Evolutionary conservation across 371 early-diverging fungal species (phyloP), one percentile per base, ranked within the genome.

Genomic region (Umbelopsis sp.): DNA sequence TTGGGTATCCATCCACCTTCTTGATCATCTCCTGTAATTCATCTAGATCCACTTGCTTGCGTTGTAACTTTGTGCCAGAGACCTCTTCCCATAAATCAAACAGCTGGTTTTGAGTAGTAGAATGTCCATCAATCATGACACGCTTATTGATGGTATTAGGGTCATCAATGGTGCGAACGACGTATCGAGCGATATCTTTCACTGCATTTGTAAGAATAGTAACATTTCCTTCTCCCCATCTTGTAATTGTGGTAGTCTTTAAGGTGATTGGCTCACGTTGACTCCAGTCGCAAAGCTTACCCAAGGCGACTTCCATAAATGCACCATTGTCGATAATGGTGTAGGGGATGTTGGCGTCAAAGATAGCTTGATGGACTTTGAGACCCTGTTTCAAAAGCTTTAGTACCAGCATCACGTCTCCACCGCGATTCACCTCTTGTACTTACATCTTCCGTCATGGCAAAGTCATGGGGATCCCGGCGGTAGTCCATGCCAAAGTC

Each of bases 251-350:
- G 7, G 11, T 57, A 18, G 57, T 57, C 18, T 57, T 37, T 50
- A 66, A 48, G 20, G 24, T 44, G 12, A 50, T 38, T 5, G 45
- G 48, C 9, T 20, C 12, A 18, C 50, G 66, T 35, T 16, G 57
- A 12, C 16, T 25, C 46, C 44, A 46, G 25, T 64, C 64, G n/a
- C 11, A 44, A 25, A 46, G 50, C 20, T 44, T 44, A 37, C 35
- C 12, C 18, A 48, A 14, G 24, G 44, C 9, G 12, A 48, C 12
- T 20, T 48, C 52, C 66, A 66, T 66, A 14, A 45, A 66, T 10
- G 66, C n/a, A 22, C 66, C 32, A 18, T 44, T 66, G 22, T 48
- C 48, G n/a, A 66, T 66, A 18, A 66, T 66, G 11, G 66, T 66
- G 22, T 66, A 51, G 6, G 66, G 66, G 14, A 66, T 66, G 7